Evolutionary conservation across 2,329 filamentous ascomycete genomes (phyloP), one percentile per base, ranked within the genome.

Genomic region (Hypoxylon sp.): DNA sequence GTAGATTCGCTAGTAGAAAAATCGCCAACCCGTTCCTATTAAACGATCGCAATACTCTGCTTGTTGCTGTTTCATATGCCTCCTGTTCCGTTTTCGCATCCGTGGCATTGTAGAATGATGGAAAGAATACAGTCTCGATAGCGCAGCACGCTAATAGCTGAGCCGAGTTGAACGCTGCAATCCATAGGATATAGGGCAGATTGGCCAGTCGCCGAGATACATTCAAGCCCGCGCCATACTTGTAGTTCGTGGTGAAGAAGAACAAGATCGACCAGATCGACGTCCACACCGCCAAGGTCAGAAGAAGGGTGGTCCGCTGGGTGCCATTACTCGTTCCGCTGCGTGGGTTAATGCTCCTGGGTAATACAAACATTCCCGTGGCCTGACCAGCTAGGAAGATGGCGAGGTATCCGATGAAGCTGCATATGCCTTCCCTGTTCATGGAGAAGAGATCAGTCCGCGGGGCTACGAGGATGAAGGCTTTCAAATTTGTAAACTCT

Each of bases 391-490:
- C 90, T 41, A 99, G 88, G 79, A 98, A 99, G 65, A 99, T 98
- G 50, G 95, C 92, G 49, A 99, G 86, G 77, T 99, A 99, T 3
- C 96, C 96, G 53, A 93, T 81, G 79, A 98, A 97, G 59, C 94
- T 97, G 79, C 95, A 97, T n/a, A 99, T 86, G 0, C 96, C 96
- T 79, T 99, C 96, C 25, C 95, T 88, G 77, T 99, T 99, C 84
- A 94, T 92, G 1, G 93, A 95, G 5, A 99, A 79, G 13, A 97
- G 82, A 74, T 94, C 88, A 0, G 86, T 89, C 3, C 96, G 89
- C 5, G 93, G 93, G 0, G 93, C 94, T 6, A 92, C 89, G 21
- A 99, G 85, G 67, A 98, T 91, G 77, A 90, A 98, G 7, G 87
- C 86, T 75, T 96, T 94, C 30, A 98, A 85, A n/a, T 83, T 81